Base-by-base conservation (phyloP, 2,329 filamentous ascomycete species). In the Sclerotinia subarctica region DNA sequence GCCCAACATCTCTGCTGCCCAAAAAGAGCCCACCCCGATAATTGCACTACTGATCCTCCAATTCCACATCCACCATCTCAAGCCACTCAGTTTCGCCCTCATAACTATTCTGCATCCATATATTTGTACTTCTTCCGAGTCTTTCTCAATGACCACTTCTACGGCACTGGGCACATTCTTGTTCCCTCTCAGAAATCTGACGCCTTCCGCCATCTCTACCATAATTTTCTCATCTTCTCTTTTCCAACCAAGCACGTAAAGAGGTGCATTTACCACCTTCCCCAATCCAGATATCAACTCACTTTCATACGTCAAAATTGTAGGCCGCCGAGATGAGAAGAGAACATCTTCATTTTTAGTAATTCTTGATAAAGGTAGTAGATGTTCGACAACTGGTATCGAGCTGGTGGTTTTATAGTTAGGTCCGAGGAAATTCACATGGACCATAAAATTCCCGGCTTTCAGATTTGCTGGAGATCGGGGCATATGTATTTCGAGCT, bases 381-480 rank as follows among this genome's bases (percentile, higher is more conserved):
- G 46, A 26, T 63, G 32, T 26, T 63, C 59, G 29, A 63, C 15
- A 73, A 70, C 67, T 79, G 76, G 11, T 47, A 74, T 73, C 38
- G 73, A 77, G 38, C 73, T 74, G 64, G 76, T 70, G 67, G 76
- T 78, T 5, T 74, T 77, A 11, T 79, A 78, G 32, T 79, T 78
- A 32, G 80, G 79, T 35, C 83, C 83, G 62, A 91, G 84, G 64
- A 97, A 85, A 69, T 88, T 85, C 21, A 97, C 81, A 58, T 91
- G 89, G 24, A 98, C 82, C 95, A 99, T 99, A 82, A 97, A 98
- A 80, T 98, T 98, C 38, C 95, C 95, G 19, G 86, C 85, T 2
- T 85, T 85, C 29, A 91, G 80, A 75, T 99, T 99, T 1, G 84
- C 79, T 0, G 87, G 88, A 2, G 92, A 95, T 52, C 90, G 88